A percentile compares a stretch with the other conserved stretches of the same genome.
Evolutionary conservation across 2,329 filamentous ascomycete species (phyloP).

Genomic region (Scopulariopsis brevicaulis): DNA sequence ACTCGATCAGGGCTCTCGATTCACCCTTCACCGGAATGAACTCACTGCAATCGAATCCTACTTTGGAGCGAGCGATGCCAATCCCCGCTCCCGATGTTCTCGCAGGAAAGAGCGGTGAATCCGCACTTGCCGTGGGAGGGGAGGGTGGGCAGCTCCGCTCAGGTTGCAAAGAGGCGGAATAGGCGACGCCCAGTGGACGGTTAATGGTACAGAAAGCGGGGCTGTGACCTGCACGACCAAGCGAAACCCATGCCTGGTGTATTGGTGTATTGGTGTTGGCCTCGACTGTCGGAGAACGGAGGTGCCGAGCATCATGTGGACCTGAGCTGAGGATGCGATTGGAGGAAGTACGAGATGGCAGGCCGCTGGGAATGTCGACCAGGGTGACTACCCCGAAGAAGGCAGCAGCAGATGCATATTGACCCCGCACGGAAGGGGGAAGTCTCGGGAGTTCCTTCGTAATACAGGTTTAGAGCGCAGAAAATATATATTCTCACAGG

Average conservation of each 20-base stretch:
- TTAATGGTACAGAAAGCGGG: background rate
- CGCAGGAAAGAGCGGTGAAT: background rate
- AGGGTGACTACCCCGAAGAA: no score
- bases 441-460: no score
- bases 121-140: background rate
- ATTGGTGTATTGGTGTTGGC: no score
- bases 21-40: background rate
- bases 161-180: background rate
- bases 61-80: background rate
- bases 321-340: no score
- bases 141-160: background rate
- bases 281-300: no score
- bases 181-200: background rate
- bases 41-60: background rate
- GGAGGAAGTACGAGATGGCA: no score
- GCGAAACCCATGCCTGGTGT: background rate
- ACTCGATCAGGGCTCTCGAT: background rate
- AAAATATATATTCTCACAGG: no score
- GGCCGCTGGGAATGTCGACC: no score
- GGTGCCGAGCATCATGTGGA: no score
- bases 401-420: no score
- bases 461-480: no score
- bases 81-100: background rate
- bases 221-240: background rate
- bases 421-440: no score